phyloP scores from a whole-genome alignment of 192 early-diverging fungal genomes.

The Coemansia sp. region DNA sequence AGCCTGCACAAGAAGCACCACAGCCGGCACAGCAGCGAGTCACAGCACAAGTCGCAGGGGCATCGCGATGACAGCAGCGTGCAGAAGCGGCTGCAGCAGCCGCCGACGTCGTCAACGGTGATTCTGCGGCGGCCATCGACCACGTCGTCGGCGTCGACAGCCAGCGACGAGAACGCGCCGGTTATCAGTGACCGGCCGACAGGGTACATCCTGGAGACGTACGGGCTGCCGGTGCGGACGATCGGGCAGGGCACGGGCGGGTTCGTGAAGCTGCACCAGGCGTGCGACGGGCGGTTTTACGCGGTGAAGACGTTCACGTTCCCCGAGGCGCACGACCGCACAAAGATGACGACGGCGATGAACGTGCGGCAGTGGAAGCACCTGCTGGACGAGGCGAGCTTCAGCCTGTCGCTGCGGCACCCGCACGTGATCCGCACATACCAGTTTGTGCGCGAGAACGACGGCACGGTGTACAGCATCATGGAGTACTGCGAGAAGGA shows the following conservation, averaged over 20 bases:
- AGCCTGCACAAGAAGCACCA: conserved; percentile 45
- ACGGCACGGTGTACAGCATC: conserved; percentile 64
- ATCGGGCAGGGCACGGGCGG: conserved; percentile 56
- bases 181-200: conserved; percentile 48
- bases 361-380: conserved; percentile 53
- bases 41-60: not conserved
- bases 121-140: conserved; percentile 50
- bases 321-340: conserved; percentile 32
- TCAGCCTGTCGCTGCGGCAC: conserved; percentile 62
- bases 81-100: conserved; percentile 28
- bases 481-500: conserved; percentile 94
- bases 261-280: conserved; percentile 52
- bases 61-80: conserved; percentile 23
- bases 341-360: conserved; percentile 31
- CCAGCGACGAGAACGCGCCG: conserved; percentile 48
- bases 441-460: conserved; percentile 69
- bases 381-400: conserved; percentile 49
- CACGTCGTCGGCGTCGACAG: conserved; percentile 38
- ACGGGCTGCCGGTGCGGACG: conserved; percentile 43
- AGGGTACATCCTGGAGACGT: conserved; percentile 50
- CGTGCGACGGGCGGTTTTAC: conserved; percentile 43
- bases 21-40: conserved; percentile 17
- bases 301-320: conserved; percentile 55
- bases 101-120: conserved; percentile 47
- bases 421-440: conserved; percentile 74